These are phyloP conservation scores for Rubroshorea leprosula DNA, from an alignment of 345 rosid genomes.

Conservation along the genomic window DNA sequence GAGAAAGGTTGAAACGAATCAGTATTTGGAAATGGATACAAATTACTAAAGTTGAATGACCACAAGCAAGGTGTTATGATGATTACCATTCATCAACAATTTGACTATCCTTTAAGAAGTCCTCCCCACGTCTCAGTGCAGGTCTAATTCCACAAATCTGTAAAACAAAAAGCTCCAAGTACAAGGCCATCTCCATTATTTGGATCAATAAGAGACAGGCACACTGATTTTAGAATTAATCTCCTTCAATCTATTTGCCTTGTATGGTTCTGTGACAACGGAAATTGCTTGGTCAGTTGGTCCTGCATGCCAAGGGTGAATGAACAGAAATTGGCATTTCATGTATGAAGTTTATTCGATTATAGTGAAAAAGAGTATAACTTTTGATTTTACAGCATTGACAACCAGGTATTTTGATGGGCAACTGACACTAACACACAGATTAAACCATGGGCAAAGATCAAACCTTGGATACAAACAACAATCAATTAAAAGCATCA, in stretches of 20 bases:
- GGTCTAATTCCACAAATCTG: conserved; percentile 86
- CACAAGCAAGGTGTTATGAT: background rate
- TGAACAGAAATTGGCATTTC: conserved; percentile 4
- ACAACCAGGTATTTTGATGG: background rate
- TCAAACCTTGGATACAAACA: no score
- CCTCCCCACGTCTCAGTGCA: conserved; percentile 76
- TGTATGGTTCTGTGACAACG: conserved; percentile 55
- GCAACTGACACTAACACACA: background rate
- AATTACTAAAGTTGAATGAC: background rate
- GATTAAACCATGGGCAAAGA: no score
- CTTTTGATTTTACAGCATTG: background rate
- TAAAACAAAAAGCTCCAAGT: conserved; percentile 74
- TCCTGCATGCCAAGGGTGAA: conserved; percentile 51
- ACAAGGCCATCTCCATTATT: conserved; percentile 70
- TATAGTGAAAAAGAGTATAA: background rate
- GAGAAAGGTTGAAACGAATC: background rate
- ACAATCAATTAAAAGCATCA: background rate
- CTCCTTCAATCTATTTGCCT: conserved; percentile 36
- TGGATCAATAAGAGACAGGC: conserved; percentile 55
- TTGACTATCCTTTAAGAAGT: conserved; percentile 64
- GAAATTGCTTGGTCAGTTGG: conserved; percentile 77
- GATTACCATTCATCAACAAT: conserved; percentile 55
- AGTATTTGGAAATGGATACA: background rate
- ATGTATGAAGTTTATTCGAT: background rate
- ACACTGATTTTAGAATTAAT: conserved; percentile 37